Base-by-base conservation (phyloP, 352 stramenopile species). In the Peronospora belbahrii region DNA sequence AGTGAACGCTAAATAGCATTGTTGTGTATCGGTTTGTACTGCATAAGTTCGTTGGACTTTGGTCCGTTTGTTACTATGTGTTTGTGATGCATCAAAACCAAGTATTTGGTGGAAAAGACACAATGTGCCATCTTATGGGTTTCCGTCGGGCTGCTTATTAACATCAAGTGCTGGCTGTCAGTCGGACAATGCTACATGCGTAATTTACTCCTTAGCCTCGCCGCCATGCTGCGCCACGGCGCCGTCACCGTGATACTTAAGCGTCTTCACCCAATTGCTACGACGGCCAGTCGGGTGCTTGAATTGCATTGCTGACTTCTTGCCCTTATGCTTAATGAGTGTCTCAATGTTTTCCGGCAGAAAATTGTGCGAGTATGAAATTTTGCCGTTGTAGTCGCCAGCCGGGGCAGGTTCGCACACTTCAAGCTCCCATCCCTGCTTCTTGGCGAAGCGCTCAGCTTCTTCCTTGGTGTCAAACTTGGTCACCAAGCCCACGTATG, bases 401-500 rank as follows among this genome's bases (percentile, higher is more conserved):
- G 67, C 34, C 19, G 66, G 50, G 8, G 89, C 82, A 5, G 89
- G 88, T 30, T 89, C 72, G 23, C 85, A 62, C 17, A 91, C 63
- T 39, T 96, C 70, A 30, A 88, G 76, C 36, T 90, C 80, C 81
- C 86, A 97, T 19, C 73, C 70, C 39, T 95, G 73, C 53, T 94
- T 93, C 62, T 96, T 74, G 7, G 73, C 75, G 30, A 86, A 88
- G 24, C 39, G 19, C 34, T 93, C 59, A 11, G 91, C 91, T 8
- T 92, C 80, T 52, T 88, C 74, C 42, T 90, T 76, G 33, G 72
- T 95, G 56, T 91, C 73, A 47, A 97, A 97, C 56, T 83, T 87
- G 59, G 93, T 60, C 52, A 84, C 69, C 45, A 93, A 67, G 52
- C 65, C 81, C 27, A 88, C 71, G 55, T 96, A 80, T 38, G 89